Conservation (phyloP, 306 rosid genomes). For the Vigna nakashimae region DNA sequence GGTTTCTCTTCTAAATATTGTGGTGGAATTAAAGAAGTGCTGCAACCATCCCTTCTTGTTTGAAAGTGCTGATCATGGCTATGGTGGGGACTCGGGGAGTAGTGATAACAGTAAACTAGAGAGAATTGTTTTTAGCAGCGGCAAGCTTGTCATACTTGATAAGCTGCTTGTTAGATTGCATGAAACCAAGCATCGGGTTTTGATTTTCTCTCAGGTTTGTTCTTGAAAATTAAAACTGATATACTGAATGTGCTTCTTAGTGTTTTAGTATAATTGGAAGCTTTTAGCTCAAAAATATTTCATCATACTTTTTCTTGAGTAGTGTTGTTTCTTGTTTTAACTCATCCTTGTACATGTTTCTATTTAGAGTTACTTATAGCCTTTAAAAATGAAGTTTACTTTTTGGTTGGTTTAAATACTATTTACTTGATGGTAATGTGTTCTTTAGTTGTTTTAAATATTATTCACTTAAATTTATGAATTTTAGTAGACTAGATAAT, state of each 20-base stretch:
- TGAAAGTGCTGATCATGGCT: constrained; percentile 99
- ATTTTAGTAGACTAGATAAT: neutral
- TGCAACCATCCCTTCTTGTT: constrained; percentile 99
- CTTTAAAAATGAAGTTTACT: neutral
- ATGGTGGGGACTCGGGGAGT: constrained; percentile 83
- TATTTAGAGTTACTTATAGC: neutral
- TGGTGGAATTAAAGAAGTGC: constrained; percentile 98
- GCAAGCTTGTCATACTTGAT: constrained; percentile 96
- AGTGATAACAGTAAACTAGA: constrained; percentile 86
- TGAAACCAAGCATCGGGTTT: constrained; percentile 95
- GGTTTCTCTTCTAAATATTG: constrained; percentile 98
- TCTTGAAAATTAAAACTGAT: constrained; percentile 32
- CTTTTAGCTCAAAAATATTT: neutral
- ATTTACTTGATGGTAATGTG: neutral
- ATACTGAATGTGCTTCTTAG: constrained; percentile 18
- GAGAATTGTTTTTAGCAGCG: constrained; percentile 95
- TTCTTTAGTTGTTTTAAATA: neutral
- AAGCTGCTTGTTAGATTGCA: constrained; percentile 93
- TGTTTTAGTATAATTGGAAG: neutral
- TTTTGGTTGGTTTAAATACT: neutral
- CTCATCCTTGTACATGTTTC: neutral
- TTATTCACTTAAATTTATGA: neutral
- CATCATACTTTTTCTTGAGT: neutral
- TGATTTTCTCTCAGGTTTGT: constrained; percentile 97
- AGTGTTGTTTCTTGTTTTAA: neutral